Conservation (phyloP, 306 rosid species). For the Prinsepia uniflora region DNA sequence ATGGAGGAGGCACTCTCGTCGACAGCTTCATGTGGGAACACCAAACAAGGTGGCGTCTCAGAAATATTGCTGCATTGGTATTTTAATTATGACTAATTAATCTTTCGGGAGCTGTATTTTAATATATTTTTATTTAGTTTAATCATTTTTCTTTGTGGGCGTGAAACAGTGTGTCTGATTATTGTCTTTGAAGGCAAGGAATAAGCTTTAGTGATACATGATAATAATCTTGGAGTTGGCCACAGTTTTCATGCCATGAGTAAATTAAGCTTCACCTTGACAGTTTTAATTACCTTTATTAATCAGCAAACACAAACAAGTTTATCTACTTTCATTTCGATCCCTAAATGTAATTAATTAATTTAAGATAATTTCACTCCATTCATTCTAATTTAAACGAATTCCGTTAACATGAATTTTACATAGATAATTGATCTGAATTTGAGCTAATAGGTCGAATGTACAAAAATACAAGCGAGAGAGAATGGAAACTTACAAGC, state of each 20-base stretch:
- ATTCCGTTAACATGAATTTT: too few species aligned
- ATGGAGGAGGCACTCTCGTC: constrained; percentile 27
- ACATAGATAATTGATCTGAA: too few species aligned
- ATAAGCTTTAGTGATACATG: too few species aligned
- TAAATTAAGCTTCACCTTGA: not conserved
- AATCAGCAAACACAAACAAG: too few species aligned
- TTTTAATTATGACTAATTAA: not conserved
- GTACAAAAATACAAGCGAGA: not conserved
- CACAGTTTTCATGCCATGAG: not conserved
- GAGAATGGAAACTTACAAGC: constrained; percentile 26
- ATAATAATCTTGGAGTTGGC: not conserved
- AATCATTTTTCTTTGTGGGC: constrained; percentile 13
- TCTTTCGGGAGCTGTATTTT: not conserved
- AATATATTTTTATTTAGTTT: not conserved
- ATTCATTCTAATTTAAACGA: too few species aligned
- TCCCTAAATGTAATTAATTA: too few species aligned
- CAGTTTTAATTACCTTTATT: not conserved
- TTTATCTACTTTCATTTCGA: too few species aligned
- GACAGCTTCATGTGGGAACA: constrained; percentile 36
- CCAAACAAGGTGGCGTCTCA: constrained; percentile 8
- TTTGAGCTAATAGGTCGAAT: not conserved
- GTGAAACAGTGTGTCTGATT: constrained; percentile 2
- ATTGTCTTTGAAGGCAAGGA: constrained; percentile 30
- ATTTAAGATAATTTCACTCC: too few species aligned
- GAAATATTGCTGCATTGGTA: not conserved